Conservation (phyloP, 169 alveolate genomes). For the Cryptosporidium meleagridis region DNA sequence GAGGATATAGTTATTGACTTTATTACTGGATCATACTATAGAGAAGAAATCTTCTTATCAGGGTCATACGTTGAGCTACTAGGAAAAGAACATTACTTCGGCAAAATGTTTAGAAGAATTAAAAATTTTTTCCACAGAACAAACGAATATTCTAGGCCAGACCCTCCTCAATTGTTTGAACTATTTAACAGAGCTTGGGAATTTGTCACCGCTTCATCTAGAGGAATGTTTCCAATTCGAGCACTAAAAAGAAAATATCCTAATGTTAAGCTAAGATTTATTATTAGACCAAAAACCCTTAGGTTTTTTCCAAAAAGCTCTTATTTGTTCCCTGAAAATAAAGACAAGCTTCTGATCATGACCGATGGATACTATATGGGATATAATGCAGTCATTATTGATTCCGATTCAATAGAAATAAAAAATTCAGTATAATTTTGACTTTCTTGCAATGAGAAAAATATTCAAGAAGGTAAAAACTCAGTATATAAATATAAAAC, state of each 20-base stretch:
- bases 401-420: slow-evolving; percentile 26
- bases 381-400: slow-evolving; percentile 41
- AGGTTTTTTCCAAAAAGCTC: slow-evolving; percentile 73
- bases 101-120: slow-evolving; percentile 40
- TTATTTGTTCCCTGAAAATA: slow-evolving; percentile 38
- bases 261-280: slow-evolving; percentile 35
- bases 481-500: neutral
- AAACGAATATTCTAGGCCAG: slow-evolving; percentile 30
- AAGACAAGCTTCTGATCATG: slow-evolving; percentile 53
- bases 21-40: slow-evolving; percentile 61
- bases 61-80: slow-evolving; percentile 52
- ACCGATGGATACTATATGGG: slow-evolving; percentile 64
- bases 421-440: neutral
- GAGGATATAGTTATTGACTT: slow-evolving; percentile 65
- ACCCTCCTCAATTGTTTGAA: slow-evolving; percentile 69
- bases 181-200: slow-evolving; percentile 73
- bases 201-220: slow-evolving; percentile 42
- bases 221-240: slow-evolving; percentile 64
- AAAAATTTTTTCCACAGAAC: slow-evolving; percentile 29
- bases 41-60: slow-evolving; percentile 55
- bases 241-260: slow-evolving; percentile 61
- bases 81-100: slow-evolving; percentile 61
- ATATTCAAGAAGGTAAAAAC: neutral
- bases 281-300: slow-evolving; percentile 63
- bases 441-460: neutral